These are phyloP conservation scores for Mycena galopus DNA, from an alignment of 768 basidiomycete genomes.

Conservation along the genomic window DNA sequence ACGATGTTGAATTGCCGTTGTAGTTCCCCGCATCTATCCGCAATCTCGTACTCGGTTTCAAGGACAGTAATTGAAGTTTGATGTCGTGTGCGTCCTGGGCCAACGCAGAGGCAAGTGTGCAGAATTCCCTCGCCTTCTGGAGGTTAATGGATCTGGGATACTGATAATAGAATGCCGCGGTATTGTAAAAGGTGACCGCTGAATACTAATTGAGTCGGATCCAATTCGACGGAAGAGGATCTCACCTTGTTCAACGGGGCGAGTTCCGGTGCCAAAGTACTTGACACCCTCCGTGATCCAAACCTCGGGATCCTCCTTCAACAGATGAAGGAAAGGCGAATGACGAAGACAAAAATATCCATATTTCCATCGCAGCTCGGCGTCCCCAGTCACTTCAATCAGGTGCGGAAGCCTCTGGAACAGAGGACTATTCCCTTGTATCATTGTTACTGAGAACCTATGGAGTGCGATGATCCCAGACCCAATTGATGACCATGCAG, in stretches of 20 bases:
- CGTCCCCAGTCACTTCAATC: neutral
- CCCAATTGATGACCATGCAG: neutral
- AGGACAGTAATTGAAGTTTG: neutral
- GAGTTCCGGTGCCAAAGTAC: neutral
- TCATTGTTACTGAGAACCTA: neutral
- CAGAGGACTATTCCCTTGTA: neutral
- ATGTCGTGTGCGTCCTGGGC: neutral
- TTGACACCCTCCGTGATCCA: neutral
- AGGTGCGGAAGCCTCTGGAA: neutral
- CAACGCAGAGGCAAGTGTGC: neutral
- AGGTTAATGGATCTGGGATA: neutral
- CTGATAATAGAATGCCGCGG: neutral
- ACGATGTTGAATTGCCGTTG: neutral
- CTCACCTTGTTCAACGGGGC: neutral
- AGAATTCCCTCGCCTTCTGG: neutral
- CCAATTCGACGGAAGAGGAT: too few species aligned
- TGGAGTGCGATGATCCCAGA: neutral
- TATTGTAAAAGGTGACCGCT: conserved; percentile 1
- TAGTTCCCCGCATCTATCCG: neutral
- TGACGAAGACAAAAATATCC: neutral
- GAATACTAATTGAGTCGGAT: too few species aligned
- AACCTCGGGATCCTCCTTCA: neutral
- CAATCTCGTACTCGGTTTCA: neutral
- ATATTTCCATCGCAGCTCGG: neutral
- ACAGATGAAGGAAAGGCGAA: neutral